Percentiles rank a stretch among this genome's conserved stretches.
These are phyloP conservation scores for Pythium phragmiticola DNA, from an alignment of 352 stramenopile genomes.

Conservation along the genomic window DNA sequence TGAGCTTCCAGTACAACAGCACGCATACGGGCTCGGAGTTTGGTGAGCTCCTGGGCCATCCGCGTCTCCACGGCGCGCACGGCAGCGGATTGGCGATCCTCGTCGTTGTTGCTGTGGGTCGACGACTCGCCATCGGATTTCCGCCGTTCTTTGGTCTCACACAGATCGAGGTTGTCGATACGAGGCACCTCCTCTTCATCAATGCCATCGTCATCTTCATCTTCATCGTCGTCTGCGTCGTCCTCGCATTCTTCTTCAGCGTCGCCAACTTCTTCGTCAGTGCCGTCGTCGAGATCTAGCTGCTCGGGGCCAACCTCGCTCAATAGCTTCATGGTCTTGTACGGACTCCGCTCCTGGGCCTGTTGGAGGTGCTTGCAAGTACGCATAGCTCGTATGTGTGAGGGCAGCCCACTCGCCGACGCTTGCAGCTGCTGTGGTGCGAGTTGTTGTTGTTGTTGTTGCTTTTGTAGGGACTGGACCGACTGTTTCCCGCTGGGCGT, in stretches of 20 bases:
- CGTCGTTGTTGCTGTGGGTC: background rate
- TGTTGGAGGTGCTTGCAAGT: slow-evolving; percentile 17
- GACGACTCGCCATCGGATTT: slow-evolving; percentile 4
- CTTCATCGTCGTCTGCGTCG: background rate
- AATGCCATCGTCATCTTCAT: slow-evolving; percentile 5
- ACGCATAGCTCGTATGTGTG: slow-evolving; percentile 11
- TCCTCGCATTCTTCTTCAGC: slow-evolving; percentile 13
- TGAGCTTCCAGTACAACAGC: slow-evolving; percentile 48
- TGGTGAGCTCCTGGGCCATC: slow-evolving; percentile 43
- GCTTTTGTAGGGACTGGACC: background rate
- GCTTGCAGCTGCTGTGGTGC: slow-evolving; percentile 5
- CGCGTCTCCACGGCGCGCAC: slow-evolving; percentile 27
- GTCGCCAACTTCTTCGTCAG: slow-evolving; percentile 6
- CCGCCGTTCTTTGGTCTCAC: slow-evolving; percentile 16
- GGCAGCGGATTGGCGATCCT: slow-evolving; percentile 22
- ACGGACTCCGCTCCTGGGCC: slow-evolving; percentile 17
- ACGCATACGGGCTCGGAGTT: slow-evolving; percentile 52
- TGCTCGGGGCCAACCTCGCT: slow-evolving; percentile 20
- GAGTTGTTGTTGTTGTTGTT: background rate
- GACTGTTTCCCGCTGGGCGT: slow-evolving; percentile 16
- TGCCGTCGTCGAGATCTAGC: slow-evolving; percentile 12
- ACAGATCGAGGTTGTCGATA: background rate
- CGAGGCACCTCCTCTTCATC: slow-evolving; percentile 5
- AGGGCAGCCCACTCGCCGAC: background rate
- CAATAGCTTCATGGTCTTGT: slow-evolving; percentile 26